phyloP scores from a whole-genome alignment of 2,329 filamentous ascomycete genomes.

The Aspergillus chevalieri region DNA sequence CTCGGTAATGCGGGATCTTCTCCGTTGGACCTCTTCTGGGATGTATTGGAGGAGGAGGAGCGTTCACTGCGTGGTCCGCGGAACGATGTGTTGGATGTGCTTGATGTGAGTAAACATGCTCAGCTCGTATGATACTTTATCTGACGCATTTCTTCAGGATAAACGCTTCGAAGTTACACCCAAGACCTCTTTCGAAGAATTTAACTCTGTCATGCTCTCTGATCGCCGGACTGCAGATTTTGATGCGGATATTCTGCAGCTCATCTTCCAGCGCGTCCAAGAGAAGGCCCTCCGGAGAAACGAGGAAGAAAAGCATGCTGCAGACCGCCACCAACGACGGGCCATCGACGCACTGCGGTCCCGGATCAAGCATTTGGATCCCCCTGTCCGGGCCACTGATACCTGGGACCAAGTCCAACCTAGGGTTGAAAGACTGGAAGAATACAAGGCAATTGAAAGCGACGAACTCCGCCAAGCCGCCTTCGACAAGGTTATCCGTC shows the following conservation, averaged over 20 bases:
- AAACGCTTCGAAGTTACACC: constrained; percentile 84
- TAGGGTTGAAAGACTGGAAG: constrained; percentile 71
- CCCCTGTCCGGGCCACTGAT: constrained; percentile 69
- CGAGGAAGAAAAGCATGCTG: constrained; percentile 75
- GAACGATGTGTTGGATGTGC: constrained; percentile 79
- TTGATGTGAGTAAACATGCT: constrained; percentile 60
- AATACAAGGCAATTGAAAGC: constrained; percentile 74
- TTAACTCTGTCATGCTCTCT: constrained; percentile 71
- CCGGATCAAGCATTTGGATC: constrained; percentile 82
- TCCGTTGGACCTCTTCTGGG: constrained; percentile 92
- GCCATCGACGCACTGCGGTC: constrained; percentile 79
- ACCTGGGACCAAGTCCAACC: constrained; percentile 83
- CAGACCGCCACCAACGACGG: constrained; percentile 78
- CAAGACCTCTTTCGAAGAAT: constrained; percentile 83
- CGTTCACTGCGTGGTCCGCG: constrained; percentile 71
- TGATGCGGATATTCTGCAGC: constrained; percentile 67
- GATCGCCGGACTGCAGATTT: constrained; percentile 85
- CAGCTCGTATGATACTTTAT: not conserved
- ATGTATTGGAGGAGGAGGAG: constrained; percentile 89
- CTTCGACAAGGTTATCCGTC: constrained; percentile 87
- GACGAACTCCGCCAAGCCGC: constrained; percentile 77
- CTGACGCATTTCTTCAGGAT: constrained; percentile 56
- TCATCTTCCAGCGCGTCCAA: constrained; percentile 82
- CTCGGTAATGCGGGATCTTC: constrained; percentile 77
- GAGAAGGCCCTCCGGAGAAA: constrained; percentile 77